These are phyloP conservation scores for Citrus australasica DNA, from an alignment of 345 rosid species.

Conservation along the genomic window DNA sequence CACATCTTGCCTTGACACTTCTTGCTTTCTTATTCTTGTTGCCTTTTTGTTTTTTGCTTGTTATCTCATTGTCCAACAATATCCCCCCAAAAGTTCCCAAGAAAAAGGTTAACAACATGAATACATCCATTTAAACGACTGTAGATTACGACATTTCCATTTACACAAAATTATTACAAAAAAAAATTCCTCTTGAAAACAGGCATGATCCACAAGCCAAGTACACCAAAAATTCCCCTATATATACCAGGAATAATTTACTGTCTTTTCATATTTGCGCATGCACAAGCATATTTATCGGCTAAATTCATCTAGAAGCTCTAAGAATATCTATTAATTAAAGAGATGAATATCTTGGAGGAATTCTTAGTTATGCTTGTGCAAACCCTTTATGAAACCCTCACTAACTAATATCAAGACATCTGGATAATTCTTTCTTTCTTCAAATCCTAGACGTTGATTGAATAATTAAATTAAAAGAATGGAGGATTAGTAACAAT, in stretches of 20 bases:
- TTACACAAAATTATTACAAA: no score
- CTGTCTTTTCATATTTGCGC: not conserved
- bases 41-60: no score
- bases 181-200: no score
- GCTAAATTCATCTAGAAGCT: slow-evolving; percentile 23
- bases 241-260: not conserved
- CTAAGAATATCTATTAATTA: not conserved
- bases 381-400: not conserved
- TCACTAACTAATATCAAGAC: not conserved
- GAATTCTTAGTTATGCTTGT: not conserved
- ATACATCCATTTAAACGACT: no score
- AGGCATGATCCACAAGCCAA: no score
- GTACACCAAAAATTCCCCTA: not conserved
- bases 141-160: no score
- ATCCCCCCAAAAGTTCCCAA: no score
- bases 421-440: not conserved
- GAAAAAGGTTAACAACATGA: no score
- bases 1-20: no score
- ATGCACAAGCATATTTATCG: not conserved
- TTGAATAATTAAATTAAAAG: not conserved
- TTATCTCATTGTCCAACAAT: no score
- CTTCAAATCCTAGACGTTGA: not conserved
- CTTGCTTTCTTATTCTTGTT: no score
- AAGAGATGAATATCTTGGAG: not conserved
- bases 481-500: not conserved